Base-by-base conservation (phyloP, 2,329 filamentous ascomycete species). In the Iodosphaeria phyllophila region DNA sequence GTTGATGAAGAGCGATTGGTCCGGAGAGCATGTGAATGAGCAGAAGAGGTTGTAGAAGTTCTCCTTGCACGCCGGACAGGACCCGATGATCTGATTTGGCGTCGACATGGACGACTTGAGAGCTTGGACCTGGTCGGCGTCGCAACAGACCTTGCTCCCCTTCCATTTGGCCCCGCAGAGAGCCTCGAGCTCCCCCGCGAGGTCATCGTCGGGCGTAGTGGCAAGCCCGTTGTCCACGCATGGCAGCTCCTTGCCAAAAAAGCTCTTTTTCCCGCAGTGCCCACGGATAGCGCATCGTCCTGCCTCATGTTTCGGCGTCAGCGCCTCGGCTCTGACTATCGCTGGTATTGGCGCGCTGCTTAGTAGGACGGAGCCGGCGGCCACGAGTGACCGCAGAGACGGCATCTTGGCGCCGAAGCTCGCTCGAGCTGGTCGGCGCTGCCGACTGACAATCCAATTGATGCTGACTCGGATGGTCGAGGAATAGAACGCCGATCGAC, bases 41-140 rank as follows among this genome's bases (percentile, higher is more conserved):
- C 89, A 98, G 50, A 98, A 98, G 22, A 91, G 61, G 54, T 98
- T 92, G 60, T 80, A 95, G 58, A 98, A 98, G 58, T 98, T 98
- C 40, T 84, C 76, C 51, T 89, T 92, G 64, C 89, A 98, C 16
- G 91, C 89, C 2, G 89, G 89, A 47, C 89, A 98, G 7, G 83
- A 82, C 14, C 83, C 74, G 45, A 98, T 83, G 43, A 98, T 76
- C 30, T 75, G 72, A 38, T 84, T 82, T 2, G 83, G 86, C 13
- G 80, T 80, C 36, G 79, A 75, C 29, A 98, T 64, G 42, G 92
- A 91, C 32, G 68, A 74, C 39, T 79, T 74, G 32, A 98, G 68
- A 2, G 75, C 62, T 38, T 78, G 67, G 28, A 98, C 60, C 76
- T 95, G 89, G 21, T 79, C 74, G 23, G 68, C 55, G 24, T 65